Evolutionary conservation across 495 filamentous ascomycete species (phyloP), one percentile per base, ranked within the genome.

Genomic region (Aspergillus bertholletiae): DNA sequence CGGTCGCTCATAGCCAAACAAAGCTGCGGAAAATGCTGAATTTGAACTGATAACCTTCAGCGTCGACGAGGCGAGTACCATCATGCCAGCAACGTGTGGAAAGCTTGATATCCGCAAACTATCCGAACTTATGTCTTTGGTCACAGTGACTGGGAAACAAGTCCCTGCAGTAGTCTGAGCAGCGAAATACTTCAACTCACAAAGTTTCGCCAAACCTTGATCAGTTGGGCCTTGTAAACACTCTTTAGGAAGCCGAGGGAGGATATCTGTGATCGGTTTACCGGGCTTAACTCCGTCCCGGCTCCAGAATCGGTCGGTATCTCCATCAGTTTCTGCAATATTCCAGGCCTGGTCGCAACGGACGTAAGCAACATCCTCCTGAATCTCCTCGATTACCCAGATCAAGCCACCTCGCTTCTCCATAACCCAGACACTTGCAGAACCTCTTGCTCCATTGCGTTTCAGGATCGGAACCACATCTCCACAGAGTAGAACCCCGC

Each of bases 401-500:
- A 98, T 97, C 46, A 98, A 68, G 7, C 92, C 91, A 43, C 91
- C 89, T 40, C 83, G 82, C 67, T 98, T 98, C 69, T 98, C 94
- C 75, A 97, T 97, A 0, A 97, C 94, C 94, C 94, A 98, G 27
- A 98, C 75, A 66, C 91, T 97, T 32, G 94, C 94, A 32, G 92
- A 88, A 1, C 95, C 94, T 0, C 85, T 91, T 17, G 86, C 80
- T 7, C 95, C 95, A 66, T 98, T 95, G 49, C 92, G 85, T 68
- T 97, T 98, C 71, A 88, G 84, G 55, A 98, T 97, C 0, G 94
- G 93, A 3, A 98, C 93, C 17, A 98, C 95, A 68, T 98, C 94
- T 35, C 94, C 94, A 66, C 94, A 98, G 2, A 98, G 79, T 51
- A 98, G 68, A 34, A 98, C 94, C 3, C 94, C 94, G 54, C 94